Base-by-base conservation (phyloP, 2,329 filamentous ascomycete species). In the Phyllachora maydis region DNA sequence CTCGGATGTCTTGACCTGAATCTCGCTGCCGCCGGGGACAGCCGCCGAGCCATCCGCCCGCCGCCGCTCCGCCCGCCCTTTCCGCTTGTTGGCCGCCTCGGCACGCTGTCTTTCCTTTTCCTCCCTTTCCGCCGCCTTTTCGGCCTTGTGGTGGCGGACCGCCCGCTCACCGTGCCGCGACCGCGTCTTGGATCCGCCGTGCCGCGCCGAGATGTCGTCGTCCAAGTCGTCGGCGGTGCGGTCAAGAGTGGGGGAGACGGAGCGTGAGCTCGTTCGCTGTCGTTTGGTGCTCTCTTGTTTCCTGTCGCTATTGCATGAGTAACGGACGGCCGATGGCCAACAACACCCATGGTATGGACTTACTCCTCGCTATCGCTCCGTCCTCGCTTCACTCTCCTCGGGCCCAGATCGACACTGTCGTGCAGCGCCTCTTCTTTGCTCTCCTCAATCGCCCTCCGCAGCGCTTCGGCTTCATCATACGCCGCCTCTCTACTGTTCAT, bases 401-500 rank as follows among this genome's bases (percentile, higher is more conserved):
- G 60, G 18, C 54, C 53, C 17, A 47, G 54, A 24, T 73, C 68
- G 8, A 44, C 41, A 16, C 57, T 46, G 8, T 56, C 54, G 8
- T 54, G 47, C 22, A 59, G 56, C 8, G 62, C 68, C 20, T 90
- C 79, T 40, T 78, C 73, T 49, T 83, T 93, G 54, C 88, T 98
- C 30, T 90, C 83, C 46, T 95, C 85, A 36, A 98, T 82, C 15
- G 85, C 88, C 34, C 77, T 68, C 26, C 82, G 68, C 18, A 98
- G 48, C 38, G 83, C 72, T 43, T 90, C 81, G 36, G 91, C 83
- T 47, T 98, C 88, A 33, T 95, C 83, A 37, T 95, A 95, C 12
- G 82, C 85, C 19, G 85, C 70, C n/a, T n/a, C n/a, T n/a, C n/a
- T n/a, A 44, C 88, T 98, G 42, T 95, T 92, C 81, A 95, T 93